A percentile compares a stretch with the other conserved stretches of the same genome.
phyloP scores from a whole-genome alignment of 768 basidiomycete genomes.

The Agrocybe pediades region DNA sequence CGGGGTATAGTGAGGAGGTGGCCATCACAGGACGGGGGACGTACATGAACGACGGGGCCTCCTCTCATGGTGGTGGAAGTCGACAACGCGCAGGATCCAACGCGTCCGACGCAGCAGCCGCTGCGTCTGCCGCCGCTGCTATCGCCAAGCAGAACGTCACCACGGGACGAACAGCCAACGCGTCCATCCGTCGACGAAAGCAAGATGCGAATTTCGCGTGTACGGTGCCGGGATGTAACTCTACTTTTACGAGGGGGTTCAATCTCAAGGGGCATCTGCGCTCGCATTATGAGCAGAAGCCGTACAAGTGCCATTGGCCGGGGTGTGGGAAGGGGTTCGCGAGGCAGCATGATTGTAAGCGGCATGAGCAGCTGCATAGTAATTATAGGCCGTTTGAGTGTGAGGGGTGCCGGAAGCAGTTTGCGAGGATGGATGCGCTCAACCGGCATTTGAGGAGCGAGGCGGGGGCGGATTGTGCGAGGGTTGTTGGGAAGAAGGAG shows the following conservation, averaged over 20 bases:
- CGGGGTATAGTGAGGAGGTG: slow-evolving; percentile 30
- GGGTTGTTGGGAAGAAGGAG: slow-evolving; percentile 22
- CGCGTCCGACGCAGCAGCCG: not conserved
- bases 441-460: slow-evolving; percentile 68
- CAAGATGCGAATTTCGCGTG: slow-evolving; percentile 87
- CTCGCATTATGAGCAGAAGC: slow-evolving; percentile 92
- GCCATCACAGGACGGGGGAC: slow-evolving; percentile 25
- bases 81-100: slow-evolving; percentile 15
- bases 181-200: slow-evolving; percentile 82
- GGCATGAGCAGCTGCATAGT: slow-evolving; percentile 92
- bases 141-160: slow-evolving; percentile 83
- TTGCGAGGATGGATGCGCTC: slow-evolving; percentile 93
- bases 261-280: slow-evolving; percentile 96
- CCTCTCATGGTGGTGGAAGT: slow-evolving; percentile 14
- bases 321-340: slow-evolving; percentile 95
- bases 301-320: slow-evolving; percentile 93
- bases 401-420: slow-evolving; percentile 90
- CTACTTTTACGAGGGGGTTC: slow-evolving; percentile 91
- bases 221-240: slow-evolving; percentile 81
- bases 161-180: slow-evolving; percentile 86
- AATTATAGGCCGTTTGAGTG: slow-evolving; percentile 93
- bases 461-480: slow-evolving; percentile 29
- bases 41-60: slow-evolving; percentile 17
- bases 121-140: slow-evolving; percentile 2
- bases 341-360: slow-evolving; percentile 94